Evolutionary conservation across 495 filamentous ascomycete species (phyloP), one percentile per base, ranked within the genome.

Genomic region (Haplographium delicatum): DNA sequence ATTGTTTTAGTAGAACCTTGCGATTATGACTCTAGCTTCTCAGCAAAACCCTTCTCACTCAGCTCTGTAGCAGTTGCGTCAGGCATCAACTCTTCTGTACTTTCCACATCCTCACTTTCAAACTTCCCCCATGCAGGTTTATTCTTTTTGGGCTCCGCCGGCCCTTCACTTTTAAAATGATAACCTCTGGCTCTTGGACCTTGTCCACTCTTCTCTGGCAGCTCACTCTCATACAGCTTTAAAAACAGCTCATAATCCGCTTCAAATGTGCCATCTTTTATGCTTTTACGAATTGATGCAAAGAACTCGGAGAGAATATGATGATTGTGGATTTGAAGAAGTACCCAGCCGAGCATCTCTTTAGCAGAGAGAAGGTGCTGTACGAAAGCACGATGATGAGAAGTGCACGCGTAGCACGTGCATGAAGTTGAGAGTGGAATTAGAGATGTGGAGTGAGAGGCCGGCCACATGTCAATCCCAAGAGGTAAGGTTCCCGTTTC

Each of bases 301-400:
- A 97, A 96, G 72, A 98, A 97, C 0, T 60, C 34, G 44, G 81
- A 73, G 39, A 95, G 63, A 2, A 86, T 67, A 24, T 82, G 73
- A 57, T 88, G 77, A 62, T 98, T 98, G 67, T 98, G 93, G 10
- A 95, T 73, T 63, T 96, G 91, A 22, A 98, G 70, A 11, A 98
- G 74, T 2, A 87, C 85, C 93, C 93, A 98, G 20, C 81, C 91
- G 2, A 95, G 81, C 94, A 98, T 96, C 65, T 98, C 93, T 57
- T 89, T 91, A 0, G 93, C 88, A 13, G 72, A 64, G 3, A 98
- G 75, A 4, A 98, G 76, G 62, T 98, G 94, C 51, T 89, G 83
- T 26, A 97, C 56, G 67, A 85, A 97, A 1, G 94, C 91, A 5
- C 81, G 71, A 65, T 95, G 89, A 65, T 98, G 94, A 10, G 76